phyloP scores from a whole-genome alignment of 2,329 filamentous ascomycete species.

The Fusarium brevicatenulatum region DNA sequence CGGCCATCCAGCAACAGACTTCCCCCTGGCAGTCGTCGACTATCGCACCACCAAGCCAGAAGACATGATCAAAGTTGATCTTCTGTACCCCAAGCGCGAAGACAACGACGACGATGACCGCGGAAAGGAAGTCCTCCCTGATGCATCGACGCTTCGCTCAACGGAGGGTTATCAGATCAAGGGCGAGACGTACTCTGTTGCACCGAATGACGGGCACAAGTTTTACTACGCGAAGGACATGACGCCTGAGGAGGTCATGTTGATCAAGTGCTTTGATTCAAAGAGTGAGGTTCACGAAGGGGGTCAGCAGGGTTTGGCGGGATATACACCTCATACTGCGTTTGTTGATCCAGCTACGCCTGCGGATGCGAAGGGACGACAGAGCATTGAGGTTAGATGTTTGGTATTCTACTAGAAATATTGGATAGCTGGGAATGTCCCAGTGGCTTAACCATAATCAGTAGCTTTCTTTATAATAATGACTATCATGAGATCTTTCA shows the following conservation, averaged over 20 bases:
- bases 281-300: slow-evolving; percentile 39
- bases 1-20: slow-evolving; percentile 38
- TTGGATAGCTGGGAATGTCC: background rate
- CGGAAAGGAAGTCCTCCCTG: slow-evolving; percentile 37
- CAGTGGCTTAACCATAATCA: accelerated
- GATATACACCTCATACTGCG: slow-evolving; percentile 40
- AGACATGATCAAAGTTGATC: slow-evolving; percentile 38
- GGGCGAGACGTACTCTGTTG: slow-evolving; percentile 38
- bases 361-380: slow-evolving; percentile 31
- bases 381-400: slow-evolving; percentile 43
- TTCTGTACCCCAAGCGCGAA: slow-evolving; percentile 38
- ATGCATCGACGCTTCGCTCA: slow-evolving; percentile 18
- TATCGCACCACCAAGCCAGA: slow-evolving; percentile 39
- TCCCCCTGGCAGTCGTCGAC: slow-evolving; percentile 40
- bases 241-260: slow-evolving; percentile 43
- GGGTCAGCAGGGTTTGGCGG: slow-evolving; percentile 33
- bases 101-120: slow-evolving; percentile 39
- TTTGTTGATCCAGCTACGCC: slow-evolving; percentile 41
- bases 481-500: background rate
- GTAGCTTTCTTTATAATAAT: slow-evolving; percentile 5
- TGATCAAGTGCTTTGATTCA: slow-evolving; percentile 45
- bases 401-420: slow-evolving; percentile 37
- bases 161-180: slow-evolving; percentile 39
- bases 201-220: slow-evolving; percentile 34
- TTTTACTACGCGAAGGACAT: slow-evolving; percentile 44